Evolutionary conservation across 2,329 filamentous ascomycete species (phyloP).

Genomic region (Ampelomyces quisqualis): DNA sequence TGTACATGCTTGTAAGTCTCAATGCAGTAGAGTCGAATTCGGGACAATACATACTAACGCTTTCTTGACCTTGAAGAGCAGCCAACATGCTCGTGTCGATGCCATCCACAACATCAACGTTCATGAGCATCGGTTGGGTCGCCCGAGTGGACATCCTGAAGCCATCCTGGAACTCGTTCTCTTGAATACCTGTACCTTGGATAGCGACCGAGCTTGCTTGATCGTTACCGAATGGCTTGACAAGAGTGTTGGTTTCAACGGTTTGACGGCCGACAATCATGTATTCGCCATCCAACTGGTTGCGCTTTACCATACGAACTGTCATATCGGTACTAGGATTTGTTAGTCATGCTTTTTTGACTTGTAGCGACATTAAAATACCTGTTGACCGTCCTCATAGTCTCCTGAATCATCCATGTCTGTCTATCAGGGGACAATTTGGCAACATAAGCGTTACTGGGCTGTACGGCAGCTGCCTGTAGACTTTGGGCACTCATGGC

Average conservation of each 20-base stretch:
- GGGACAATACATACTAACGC: slow-evolving; percentile 29
- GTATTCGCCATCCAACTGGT: slow-evolving; percentile 42
- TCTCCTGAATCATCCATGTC: slow-evolving; percentile 43
- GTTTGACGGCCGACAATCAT: slow-evolving; percentile 44
- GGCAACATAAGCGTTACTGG: slow-evolving; percentile 41
- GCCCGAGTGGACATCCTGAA: slow-evolving; percentile 42
- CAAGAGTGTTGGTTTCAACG: slow-evolving; percentile 36
- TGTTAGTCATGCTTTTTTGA: slow-evolving; percentile 3
- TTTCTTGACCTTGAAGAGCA: slow-evolving; percentile 31
- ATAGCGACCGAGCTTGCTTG: slow-evolving; percentile 31
- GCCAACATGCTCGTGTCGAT: slow-evolving; percentile 38
- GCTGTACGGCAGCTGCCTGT: slow-evolving; percentile 31
- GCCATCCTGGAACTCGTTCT: slow-evolving; percentile 43
- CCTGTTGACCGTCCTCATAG: slow-evolving; percentile 40
- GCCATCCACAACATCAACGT: slow-evolving; percentile 40
- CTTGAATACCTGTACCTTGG: slow-evolving; percentile 40
- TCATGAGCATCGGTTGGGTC: slow-evolving; percentile 41
- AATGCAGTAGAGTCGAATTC: not conserved
- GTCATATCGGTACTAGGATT: slow-evolving; percentile 36
- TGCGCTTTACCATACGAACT: slow-evolving; percentile 35
- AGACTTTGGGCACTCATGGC: slow-evolving; percentile 35
- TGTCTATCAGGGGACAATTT: slow-evolving; percentile 42
- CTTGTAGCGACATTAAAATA: slow-evolving; percentile 5
- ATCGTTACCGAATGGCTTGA: slow-evolving; percentile 37
- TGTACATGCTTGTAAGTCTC: too few relatives aligned